Evolutionary conservation across 495 filamentous ascomycete genomes (phyloP).

Genomic region (Margaritispora aquatica): DNA sequence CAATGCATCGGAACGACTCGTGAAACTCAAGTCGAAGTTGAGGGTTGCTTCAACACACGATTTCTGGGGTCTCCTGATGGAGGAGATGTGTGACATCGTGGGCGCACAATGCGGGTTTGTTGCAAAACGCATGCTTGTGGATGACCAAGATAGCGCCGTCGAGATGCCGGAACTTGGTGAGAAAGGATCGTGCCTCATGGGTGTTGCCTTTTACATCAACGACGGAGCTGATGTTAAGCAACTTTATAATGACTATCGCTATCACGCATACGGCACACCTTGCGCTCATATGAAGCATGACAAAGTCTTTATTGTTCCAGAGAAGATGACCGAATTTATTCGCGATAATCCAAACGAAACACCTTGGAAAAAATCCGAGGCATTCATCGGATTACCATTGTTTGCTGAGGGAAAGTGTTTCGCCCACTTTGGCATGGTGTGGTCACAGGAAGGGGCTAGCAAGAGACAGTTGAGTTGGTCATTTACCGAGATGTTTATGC

Average conservation of each 20-base stretch:
- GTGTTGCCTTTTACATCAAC: conserved; percentile 63
- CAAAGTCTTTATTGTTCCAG: conserved; percentile 67
- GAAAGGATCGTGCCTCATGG: conserved; percentile 58
- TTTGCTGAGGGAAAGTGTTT: conserved; percentile 65
- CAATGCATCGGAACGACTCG: conserved; percentile 55
- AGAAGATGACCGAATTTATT: conserved; percentile 51
- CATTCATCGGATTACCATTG: conserved; percentile 66
- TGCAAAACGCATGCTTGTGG: conserved; percentile 55
- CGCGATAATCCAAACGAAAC: conserved; percentile 55
- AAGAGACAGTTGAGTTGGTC: conserved; percentile 57
- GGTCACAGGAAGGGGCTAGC: conserved; percentile 56
- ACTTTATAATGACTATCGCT: conserved; percentile 53
- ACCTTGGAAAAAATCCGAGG: conserved; percentile 52
- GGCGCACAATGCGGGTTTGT: conserved; percentile 69
- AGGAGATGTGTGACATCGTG: conserved; percentile 56
- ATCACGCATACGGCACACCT: conserved; percentile 55
- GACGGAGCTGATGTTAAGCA: conserved; percentile 50
- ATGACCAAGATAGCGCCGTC: conserved; percentile 48
- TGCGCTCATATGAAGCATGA: conserved; percentile 68
- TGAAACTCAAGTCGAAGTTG: conserved; percentile 56
- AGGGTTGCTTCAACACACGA: conserved; percentile 47
- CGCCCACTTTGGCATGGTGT: conserved; percentile 71
- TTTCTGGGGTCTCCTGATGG: conserved; percentile 64
- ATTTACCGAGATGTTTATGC: conserved; percentile 66
- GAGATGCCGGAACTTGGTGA: conserved; percentile 54